Conservation (phyloP, 2,329 filamentous ascomycete species). For the Waltergamsia citrina region DNA sequence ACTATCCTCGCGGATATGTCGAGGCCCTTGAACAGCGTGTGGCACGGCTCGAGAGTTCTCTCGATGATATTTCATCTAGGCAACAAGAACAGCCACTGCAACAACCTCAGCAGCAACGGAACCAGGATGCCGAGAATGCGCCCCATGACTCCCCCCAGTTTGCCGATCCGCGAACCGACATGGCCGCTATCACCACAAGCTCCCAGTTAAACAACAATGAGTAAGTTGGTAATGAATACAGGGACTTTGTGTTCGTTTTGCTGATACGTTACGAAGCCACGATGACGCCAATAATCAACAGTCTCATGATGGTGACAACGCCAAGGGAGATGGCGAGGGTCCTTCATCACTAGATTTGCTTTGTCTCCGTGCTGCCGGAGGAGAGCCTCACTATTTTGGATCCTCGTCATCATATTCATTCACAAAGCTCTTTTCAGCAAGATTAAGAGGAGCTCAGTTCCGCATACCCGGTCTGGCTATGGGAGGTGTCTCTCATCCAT, state of each 20-base stretch:
- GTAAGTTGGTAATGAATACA: no score
- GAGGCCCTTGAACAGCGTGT: slow-evolving; percentile 1
- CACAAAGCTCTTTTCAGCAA: neutral
- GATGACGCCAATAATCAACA: neutral
- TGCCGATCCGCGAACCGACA: no score
- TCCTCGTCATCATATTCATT: slow-evolving; percentile 1
- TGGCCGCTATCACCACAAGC: no score
- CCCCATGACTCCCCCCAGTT: no score
- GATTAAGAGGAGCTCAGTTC: neutral
- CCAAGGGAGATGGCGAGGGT: neutral
- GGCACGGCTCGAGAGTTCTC: neutral
- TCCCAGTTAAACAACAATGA: no score
- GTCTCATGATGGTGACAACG: neutral
- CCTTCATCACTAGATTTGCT: neutral
- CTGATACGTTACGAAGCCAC: neutral
- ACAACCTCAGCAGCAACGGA: no score
- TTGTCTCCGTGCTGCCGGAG: slow-evolving; percentile 1
- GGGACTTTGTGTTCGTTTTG: no score
- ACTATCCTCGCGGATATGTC: slow-evolving; percentile 1
- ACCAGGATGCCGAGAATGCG: no score
- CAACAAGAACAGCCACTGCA: no score
- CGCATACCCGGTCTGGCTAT: slow-evolving; percentile 1
- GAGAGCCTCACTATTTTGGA: slow-evolving; percentile 2
- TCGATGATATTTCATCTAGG: neutral
- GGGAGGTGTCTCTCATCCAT: neutral